These are phyloP conservation scores for Ophiostoma tasmaniense DNA, from an alignment of 2,329 filamentous ascomycete species.

Conservation along the genomic window DNA sequence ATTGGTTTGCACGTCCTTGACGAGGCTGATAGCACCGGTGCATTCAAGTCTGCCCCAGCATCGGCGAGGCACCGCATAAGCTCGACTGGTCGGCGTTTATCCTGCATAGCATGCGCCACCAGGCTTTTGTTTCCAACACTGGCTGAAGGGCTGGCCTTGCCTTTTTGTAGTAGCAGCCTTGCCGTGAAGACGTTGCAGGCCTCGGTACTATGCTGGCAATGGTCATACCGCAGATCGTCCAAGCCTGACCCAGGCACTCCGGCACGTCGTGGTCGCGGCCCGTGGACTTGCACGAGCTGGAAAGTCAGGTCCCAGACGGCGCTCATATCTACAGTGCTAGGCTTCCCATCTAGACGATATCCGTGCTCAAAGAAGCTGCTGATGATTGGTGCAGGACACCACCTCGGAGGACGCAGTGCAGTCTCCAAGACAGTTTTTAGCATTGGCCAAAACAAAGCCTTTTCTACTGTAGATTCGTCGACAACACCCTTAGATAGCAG, in stretches of 20 bases:
- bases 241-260: neutral
- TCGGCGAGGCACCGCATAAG: slow-evolving; percentile 15
- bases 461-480: neutral
- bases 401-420: slow-evolving; percentile 12
- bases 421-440: slow-evolving; percentile 8
- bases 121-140: neutral
- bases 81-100: slow-evolving; percentile 13
- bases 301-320: slow-evolving; percentile 9
- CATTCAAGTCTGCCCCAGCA: slow-evolving; percentile 9
- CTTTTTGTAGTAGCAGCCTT: slow-evolving; percentile 9
- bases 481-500: neutral
- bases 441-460: slow-evolving; percentile 12
- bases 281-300: slow-evolving; percentile 15
- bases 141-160: slow-evolving; percentile 8
- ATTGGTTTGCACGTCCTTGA: neutral
- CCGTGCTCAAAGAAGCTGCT: slow-evolving; percentile 8
- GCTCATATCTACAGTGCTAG: neutral
- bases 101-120: slow-evolving; percentile 11
- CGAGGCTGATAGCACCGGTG: neutral
- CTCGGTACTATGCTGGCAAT: slow-evolving; percentile 15
- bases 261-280: slow-evolving; percentile 1
- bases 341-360: neutral
- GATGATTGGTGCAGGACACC: slow-evolving; percentile 17
- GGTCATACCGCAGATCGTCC: slow-evolving; percentile 12
- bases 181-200: slow-evolving; percentile 12